Evolutionary conservation across 371 early-diverging fungal genomes (phyloP), one percentile per base, ranked within the genome.

Genomic region (Mucor sp.): DNA sequence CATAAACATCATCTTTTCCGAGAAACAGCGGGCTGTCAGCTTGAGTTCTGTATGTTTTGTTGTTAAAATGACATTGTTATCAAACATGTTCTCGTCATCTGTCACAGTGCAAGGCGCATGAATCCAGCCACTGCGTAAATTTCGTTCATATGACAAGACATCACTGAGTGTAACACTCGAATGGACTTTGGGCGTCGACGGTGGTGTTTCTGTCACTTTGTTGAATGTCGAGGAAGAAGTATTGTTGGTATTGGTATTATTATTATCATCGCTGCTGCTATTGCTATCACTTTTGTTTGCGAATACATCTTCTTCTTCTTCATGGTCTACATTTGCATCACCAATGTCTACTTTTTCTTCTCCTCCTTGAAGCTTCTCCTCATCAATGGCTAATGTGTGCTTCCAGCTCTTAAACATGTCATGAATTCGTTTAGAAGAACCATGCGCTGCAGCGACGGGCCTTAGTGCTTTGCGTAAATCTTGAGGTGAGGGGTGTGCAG

Each of bases 1-100:
- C 28, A 76, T 47, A 66, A 76, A 73, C 58, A 62, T 67, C 53
- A 37, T 70, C 41, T 70, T 73, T 44, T 76, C 74, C 1, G 48
- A 9, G 23, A 50, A 32, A 12, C 61, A 73, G 12, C 76, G 57
- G 6, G 71, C 63, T 1, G 30, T 65, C 0, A 76, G 39, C 14
- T 23, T 21, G 12, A 70, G 61, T 25, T 25, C 32, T 6, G 55
- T 65, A 37, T 63, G 62, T 1, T 41, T 30, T 8, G 70, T 33
- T 17, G 21, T 23, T 19, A 74, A 50, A 15, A 68, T 41, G 30
- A 74, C 27, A 14, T 27, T 39, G 14, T 68, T 62, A 17, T 68
- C 63, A 33, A 30, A 55, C 3, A 37, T 32, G 19, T 50, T 50
- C 8, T 65, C 9, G 53, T 53, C 62, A 15, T 61, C 37, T 19